Conservation (phyloP, 495 filamentous ascomycete species). For the Lepidopterella palustris region DNA sequence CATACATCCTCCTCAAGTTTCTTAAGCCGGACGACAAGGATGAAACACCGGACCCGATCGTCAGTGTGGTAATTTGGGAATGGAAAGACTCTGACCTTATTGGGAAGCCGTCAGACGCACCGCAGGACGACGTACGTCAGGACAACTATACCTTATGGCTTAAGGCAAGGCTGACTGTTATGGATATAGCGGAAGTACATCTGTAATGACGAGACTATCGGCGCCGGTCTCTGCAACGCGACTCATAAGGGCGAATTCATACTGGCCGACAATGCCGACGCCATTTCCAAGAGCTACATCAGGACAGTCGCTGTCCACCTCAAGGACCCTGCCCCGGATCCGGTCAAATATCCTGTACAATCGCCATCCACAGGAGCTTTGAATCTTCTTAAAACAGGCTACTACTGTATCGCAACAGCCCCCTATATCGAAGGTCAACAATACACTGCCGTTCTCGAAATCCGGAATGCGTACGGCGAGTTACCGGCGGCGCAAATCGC, state of each 20-base stretch:
- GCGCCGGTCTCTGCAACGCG: conserved; percentile 61
- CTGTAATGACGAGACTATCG: conserved; percentile 63
- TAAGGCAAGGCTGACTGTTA: conserved; percentile 10
- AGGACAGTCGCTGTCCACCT: conserved; percentile 75
- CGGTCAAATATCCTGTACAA: conserved; percentile 71
- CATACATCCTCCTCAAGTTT: conserved; percentile 82
- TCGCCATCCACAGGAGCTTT: conserved; percentile 1
- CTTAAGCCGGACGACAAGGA: conserved; percentile 45
- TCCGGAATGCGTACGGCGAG: conserved; percentile 93
- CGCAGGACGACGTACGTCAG: conserved; percentile 25
- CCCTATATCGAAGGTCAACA: conserved; percentile 50
- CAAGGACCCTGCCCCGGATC: conserved; percentile 50
- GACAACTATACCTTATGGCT: conserved; percentile 24
- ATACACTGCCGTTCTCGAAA: conserved; percentile 79
- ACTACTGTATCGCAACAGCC: conserved; percentile 84
- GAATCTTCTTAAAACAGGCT: conserved; percentile 64
- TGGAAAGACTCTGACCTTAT: conserved; percentile 79
- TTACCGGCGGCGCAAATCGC: conserved; percentile 91
- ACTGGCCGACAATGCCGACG: conserved; percentile 63
- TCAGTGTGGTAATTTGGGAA: conserved; percentile 88
- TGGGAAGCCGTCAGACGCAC: conserved; percentile 42
- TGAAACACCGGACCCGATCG: conserved; percentile 58
- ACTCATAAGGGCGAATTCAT: conserved; percentile 82
- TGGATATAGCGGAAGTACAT: conserved; percentile 57
- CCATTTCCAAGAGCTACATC: conserved; percentile 61